Evolutionary conservation across 176 grass and related monocot genomes (phyloP).

Genomic region (Elaeis guineensis): DNA sequence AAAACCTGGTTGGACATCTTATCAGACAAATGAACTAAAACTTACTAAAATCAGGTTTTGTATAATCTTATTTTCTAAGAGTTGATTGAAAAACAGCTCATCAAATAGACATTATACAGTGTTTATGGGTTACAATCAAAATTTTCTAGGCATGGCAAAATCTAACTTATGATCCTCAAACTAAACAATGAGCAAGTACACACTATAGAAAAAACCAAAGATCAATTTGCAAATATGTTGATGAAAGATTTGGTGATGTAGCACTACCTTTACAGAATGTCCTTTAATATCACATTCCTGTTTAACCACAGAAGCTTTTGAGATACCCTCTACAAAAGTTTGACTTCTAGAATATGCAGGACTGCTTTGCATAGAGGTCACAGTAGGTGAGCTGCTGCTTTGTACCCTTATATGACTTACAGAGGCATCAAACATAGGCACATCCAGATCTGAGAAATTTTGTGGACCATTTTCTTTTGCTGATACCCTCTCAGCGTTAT

Average conservation of each 20-base stretch:
- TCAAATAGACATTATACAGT: no score
- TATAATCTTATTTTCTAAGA: no score
- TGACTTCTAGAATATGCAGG: conserved; percentile 56
- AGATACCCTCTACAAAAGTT: conserved; percentile 94
- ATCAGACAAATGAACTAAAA: no score
- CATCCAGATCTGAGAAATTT: conserved; percentile 51
- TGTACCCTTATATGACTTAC: conserved; percentile 39
- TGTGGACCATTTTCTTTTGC: conserved; percentile 60
- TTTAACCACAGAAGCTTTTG: conserved; percentile 95
- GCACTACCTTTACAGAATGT: conserved; percentile 70
- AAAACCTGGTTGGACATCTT: no score
- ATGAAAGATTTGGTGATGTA: neutral
- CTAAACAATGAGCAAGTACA: no score
- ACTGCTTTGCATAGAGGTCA: conserved; percentile 29
- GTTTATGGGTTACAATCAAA: no score
- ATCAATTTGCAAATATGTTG: neutral
- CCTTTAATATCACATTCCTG: conserved; percentile 76
- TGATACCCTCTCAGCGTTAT: conserved; percentile 50
- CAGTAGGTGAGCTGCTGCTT: conserved; percentile 24
- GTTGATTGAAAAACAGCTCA: no score
- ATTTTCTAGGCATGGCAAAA: no score
- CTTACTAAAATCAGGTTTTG: no score
- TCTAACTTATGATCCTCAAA: no score
- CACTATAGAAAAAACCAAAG: neutral
- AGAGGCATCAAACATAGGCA: conserved; percentile 78